A percentile compares a stretch with the other conserved stretches of the same genome.
Evolutionary conservation across 2,329 filamentous ascomycete genomes (phyloP).

Genomic region (Beauveria australis): DNA sequence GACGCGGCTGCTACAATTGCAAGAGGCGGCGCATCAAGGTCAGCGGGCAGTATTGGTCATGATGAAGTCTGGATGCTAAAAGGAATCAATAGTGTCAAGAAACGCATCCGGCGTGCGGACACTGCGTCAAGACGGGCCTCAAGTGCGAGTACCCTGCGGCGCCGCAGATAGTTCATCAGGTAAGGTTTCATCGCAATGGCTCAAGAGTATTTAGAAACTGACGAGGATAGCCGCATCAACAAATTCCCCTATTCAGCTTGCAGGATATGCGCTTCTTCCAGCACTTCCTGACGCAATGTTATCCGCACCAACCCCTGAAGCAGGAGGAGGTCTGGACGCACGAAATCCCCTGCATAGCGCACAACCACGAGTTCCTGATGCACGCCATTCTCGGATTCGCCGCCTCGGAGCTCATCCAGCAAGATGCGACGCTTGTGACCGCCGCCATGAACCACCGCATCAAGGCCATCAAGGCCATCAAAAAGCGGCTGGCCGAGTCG

Average conservation of each 20-base stretch:
- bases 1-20: conserved; percentile 59
- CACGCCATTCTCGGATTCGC: conserved; percentile 61
- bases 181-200: conserved; percentile 17
- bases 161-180: conserved; percentile 44
- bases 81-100: conserved; percentile 50
- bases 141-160: conserved; percentile 53
- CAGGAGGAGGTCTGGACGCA: conserved; percentile 60
- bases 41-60: conserved; percentile 5
- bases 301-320: conserved; percentile 56
- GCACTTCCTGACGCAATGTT: conserved; percentile 54
- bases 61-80: conserved; percentile 12
- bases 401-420: conserved; percentile 53
- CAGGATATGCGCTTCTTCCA: conserved; percentile 64
- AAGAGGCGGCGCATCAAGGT: conserved; percentile 59
- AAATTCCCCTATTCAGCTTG: conserved; percentile 50
- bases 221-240: conserved; percentile 40
- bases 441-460: conserved; percentile 57
- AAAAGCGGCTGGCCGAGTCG: conserved; percentile 40
- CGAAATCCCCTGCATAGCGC: conserved; percentile 57
- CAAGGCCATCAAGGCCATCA: conserved; percentile 55
- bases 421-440: conserved; percentile 42
- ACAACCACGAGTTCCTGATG: conserved; percentile 61
- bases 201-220: not conserved
- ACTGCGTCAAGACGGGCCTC: conserved; percentile 54
- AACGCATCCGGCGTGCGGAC: conserved; percentile 52